Evolutionary conservation across 768 basidiomycete genomes (phyloP).

Genomic region (Zangia roseola): DNA sequence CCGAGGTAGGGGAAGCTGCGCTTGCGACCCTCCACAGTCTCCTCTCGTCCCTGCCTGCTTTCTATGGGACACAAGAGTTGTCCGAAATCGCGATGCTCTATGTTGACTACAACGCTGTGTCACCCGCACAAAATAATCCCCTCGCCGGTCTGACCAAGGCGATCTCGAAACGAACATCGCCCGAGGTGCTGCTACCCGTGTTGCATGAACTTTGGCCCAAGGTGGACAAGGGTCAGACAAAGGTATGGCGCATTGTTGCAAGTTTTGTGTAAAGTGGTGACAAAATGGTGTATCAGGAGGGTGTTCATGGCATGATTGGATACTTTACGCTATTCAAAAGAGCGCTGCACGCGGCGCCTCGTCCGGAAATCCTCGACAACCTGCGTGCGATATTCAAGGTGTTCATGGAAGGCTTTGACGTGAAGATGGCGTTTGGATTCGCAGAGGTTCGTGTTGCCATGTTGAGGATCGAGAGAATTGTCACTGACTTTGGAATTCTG

Average conservation of each 20-base stretch:
- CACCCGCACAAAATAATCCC: slow-evolving; percentile 22
- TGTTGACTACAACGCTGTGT: slow-evolving; percentile 39
- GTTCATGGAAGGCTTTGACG: slow-evolving; percentile 76
- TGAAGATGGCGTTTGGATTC: slow-evolving; percentile 34
- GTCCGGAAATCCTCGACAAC: slow-evolving; percentile 62
- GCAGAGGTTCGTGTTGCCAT: slow-evolving; percentile 23
- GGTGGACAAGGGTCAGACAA: slow-evolving; percentile 33
- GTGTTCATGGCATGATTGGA: slow-evolving; percentile 25
- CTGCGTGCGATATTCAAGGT: slow-evolving; percentile 70
- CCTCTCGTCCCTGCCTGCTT: slow-evolving; percentile 74
- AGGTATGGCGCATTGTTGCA: slow-evolving; percentile 29
- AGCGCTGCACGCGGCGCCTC: slow-evolving; percentile 60
- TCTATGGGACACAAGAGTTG: slow-evolving; percentile 69
- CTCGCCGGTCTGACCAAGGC: slow-evolving; percentile 52
- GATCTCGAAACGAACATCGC: slow-evolving; percentile 67
- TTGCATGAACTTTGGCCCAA: slow-evolving; percentile 58
- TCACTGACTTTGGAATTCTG: not conserved
- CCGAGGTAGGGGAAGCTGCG: slow-evolving; percentile 31
- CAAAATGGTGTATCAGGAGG: slow-evolving; percentile 16
- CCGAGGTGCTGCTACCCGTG: slow-evolving; percentile 65
- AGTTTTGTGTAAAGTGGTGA: not conserved
- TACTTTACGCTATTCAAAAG: slow-evolving; percentile 73
- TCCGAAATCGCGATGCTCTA: slow-evolving; percentile 55
- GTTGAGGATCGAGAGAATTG: not conserved
- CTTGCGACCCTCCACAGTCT: slow-evolving; percentile 63